phyloP scores from a whole-genome alignment of 805 yeast genomes.

The Saturnispora kantuleensis region DNA sequence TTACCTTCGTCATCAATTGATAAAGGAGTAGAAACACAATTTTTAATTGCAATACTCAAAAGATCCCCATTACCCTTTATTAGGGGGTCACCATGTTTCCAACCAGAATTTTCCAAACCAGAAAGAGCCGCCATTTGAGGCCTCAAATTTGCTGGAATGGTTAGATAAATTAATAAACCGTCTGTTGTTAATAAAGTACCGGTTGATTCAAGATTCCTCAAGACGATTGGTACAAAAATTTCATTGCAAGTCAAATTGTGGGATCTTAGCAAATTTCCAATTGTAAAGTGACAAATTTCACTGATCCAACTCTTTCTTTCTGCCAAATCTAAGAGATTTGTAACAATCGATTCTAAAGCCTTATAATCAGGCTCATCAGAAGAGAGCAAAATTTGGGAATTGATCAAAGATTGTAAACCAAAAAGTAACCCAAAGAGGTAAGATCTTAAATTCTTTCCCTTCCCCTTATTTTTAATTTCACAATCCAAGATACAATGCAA shows the following conservation, averaged over 20 bases:
- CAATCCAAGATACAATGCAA: slow-evolving; percentile 29
- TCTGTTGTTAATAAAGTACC: slow-evolving; percentile 63
- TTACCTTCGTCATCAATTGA: slow-evolving; percentile 27
- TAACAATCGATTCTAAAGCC: slow-evolving; percentile 31
- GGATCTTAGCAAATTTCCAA: slow-evolving; percentile 41
- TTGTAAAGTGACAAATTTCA: slow-evolving; percentile 68
- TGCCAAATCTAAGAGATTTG: slow-evolving; percentile 47
- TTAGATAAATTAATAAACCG: slow-evolving; percentile 64
- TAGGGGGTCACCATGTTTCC: slow-evolving; percentile 72
- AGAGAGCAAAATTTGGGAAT: slow-evolving; percentile 34
- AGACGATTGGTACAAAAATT: slow-evolving; percentile 14
- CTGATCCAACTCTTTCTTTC: slow-evolving; percentile 71
- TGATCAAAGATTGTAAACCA: slow-evolving; percentile 69
- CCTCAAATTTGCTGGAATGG: slow-evolving; percentile 31
- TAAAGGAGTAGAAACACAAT: slow-evolving; percentile 32
- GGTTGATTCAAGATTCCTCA: slow-evolving; percentile 38
- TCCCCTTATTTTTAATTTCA: slow-evolving; percentile 34
- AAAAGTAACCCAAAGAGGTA: slow-evolving; percentile 74
- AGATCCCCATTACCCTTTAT: slow-evolving; percentile 54
- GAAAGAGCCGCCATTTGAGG: slow-evolving; percentile 13
- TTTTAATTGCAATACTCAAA: slow-evolving; percentile 56
- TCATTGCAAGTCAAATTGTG: slow-evolving; percentile 15
- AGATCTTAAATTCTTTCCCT: slow-evolving; percentile 79
- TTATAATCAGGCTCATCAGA: slow-evolving; percentile 15
- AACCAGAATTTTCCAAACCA: slow-evolving; percentile 22